These are phyloP conservation scores for Dichotomopilus funicola DNA, from an alignment of 2,329 filamentous ascomycete species.

Conservation along the genomic window DNA sequence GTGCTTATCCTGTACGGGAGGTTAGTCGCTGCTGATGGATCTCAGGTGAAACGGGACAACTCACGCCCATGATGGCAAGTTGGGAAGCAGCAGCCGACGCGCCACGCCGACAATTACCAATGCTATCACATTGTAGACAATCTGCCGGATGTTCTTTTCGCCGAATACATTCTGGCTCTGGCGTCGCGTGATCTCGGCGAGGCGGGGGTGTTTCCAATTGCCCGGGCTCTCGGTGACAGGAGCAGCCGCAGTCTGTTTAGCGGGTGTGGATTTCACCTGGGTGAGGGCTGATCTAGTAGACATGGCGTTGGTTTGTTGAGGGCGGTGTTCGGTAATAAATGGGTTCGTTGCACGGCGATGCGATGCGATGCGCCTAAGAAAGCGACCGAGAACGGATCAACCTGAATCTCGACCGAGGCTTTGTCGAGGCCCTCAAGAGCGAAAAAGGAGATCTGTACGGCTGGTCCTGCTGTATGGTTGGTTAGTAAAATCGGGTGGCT, in stretches of 20 bases:
- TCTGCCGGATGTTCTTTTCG: slow-evolving; percentile 64
- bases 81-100: slow-evolving; percentile 33
- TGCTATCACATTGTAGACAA: slow-evolving; percentile 60
- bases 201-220: slow-evolving; percentile 83
- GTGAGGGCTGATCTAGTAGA: slow-evolving; percentile 22
- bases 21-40: no score
- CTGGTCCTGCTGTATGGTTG: slow-evolving; percentile 15
- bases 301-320: slow-evolving; percentile 24
- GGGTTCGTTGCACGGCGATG: not conserved
- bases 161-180: slow-evolving; percentile 74
- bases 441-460: no score
- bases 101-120: slow-evolving; percentile 28
- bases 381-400: no score
- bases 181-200: slow-evolving; percentile 78
- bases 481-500: slow-evolving; percentile 28
- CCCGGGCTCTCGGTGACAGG: slow-evolving; percentile 58
- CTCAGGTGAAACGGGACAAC: slow-evolving; percentile 10
- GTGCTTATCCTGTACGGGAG: slow-evolving; percentile 27
- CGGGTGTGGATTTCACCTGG: slow-evolving; percentile 19
- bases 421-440: no score
- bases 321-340: not conserved
- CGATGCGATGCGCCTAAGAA: no score
- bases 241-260: slow-evolving; percentile 27
- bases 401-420: no score
- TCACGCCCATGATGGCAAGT: slow-evolving; percentile 35